Evolutionary conservation across 495 filamentous ascomycete genomes (phyloP), one percentile per base, ranked within the genome.

Genomic region (Neurospora sp.): DNA sequence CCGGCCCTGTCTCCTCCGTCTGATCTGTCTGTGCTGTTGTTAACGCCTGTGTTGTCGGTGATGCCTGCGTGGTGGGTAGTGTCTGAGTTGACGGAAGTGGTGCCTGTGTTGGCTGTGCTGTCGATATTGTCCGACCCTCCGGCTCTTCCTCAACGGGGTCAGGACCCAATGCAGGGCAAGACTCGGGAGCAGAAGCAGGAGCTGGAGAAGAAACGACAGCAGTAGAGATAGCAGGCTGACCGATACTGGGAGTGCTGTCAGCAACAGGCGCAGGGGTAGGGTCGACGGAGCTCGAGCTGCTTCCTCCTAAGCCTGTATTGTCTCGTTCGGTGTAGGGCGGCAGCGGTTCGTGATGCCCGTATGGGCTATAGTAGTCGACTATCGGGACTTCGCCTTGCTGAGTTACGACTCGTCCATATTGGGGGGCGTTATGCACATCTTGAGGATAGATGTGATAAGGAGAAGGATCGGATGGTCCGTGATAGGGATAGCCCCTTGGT

Each of bases 381-480:
- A 66, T 27, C 27, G 54, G 54, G 54, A 66, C 54, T 66, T 66
- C 54, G 54, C 54, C 54, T 35, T 66, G 54, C 23, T 66, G 54
- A 9, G 54, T 66, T 66, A 66, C 54, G 54, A 66, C 6, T 66
- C 54, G 54, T 66, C 54, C 54, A 35, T 66, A 66, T 66, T 35
- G 54, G 54, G 54, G 11, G 54, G 23, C 23, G 54, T 66, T 18
- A 18, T 66, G 54, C 23, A 90, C 91, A 77, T 90, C 91, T 73
- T 96, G 94, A 4, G 90, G 83, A 77, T 96, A 97, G 89, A 96
- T 90, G 46, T 88, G 88, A 79, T 97, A 97, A 0, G 94, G 93
- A 76, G 92, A 91, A n/a, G 93, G 93, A n/a, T 90, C 90, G 41
- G 82, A 85, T 2, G 89, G 85, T 14, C 90, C 90, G 27, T 83